A percentile compares a stretch with the other conserved stretches of the same genome.
These are phyloP conservation scores for Isochrysis galbana DNA, from an alignment of 78 protist genomes.

Conservation along the genomic window DNA sequence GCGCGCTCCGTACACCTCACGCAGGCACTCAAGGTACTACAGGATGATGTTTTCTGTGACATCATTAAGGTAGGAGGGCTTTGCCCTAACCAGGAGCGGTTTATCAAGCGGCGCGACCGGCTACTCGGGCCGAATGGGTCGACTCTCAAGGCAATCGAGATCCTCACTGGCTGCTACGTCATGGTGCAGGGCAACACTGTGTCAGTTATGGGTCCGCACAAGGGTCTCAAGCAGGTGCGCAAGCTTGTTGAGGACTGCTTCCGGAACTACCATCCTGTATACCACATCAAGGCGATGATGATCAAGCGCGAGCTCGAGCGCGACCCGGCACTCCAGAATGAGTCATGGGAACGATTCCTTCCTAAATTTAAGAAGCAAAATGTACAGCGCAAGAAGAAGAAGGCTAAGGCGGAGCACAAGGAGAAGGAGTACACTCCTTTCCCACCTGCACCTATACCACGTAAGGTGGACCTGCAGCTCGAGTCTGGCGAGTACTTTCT, in stretches of 20 bases:
- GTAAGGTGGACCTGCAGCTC: conserved; percentile 75
- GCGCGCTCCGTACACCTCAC: not conserved
- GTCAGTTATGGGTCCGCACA: conserved; percentile 84
- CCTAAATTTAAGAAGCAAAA: conserved; percentile 81
- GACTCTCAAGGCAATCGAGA: conserved; percentile 93
- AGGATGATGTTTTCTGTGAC: conserved; percentile 88
- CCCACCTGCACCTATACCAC: conserved; percentile 71
- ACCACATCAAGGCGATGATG: conserved; percentile 95
- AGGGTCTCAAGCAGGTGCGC: conserved; percentile 82
- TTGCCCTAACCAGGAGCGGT: conserved; percentile 85
- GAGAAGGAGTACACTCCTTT: conserved; percentile 78
- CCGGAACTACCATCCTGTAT: conserved; percentile 97
- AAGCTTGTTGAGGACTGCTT: conserved; percentile 93
- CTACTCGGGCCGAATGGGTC: conserved; percentile 96
- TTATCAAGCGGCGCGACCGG: conserved; percentile 91
- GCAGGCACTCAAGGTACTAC: conserved; percentile 77
- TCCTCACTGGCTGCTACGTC: conserved; percentile 93
- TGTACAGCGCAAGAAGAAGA: conserved; percentile 18
- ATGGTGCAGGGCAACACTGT: conserved; percentile 92
- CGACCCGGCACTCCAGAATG: conserved; percentile 74
- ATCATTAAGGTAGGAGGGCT: conserved; percentile 86
- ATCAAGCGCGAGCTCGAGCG: conserved; percentile 93
- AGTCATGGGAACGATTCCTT: conserved; percentile 93
- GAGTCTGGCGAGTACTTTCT: conserved; percentile 91
- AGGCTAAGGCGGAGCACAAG: conserved; percentile 33